Base-by-base conservation (phyloP, 2,329 filamentous ascomycete species). In the Epichloe brachyelytri region DNA sequence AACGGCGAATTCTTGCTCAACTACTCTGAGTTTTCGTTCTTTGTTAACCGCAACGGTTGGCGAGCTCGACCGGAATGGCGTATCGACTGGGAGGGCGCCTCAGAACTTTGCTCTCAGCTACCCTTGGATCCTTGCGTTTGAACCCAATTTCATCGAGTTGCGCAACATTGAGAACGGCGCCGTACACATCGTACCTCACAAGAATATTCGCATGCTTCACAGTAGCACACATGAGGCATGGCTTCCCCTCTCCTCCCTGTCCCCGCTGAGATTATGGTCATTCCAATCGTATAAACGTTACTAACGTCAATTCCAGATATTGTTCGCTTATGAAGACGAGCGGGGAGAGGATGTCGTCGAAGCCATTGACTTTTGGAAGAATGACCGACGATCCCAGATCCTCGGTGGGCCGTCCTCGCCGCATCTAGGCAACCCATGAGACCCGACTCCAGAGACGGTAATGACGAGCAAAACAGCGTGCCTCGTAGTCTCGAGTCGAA, bases 11-110 rank as follows among this genome's bases (percentile, higher is more conserved):
- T 98, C 75, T 69, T 98, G 59, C 82, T 98, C 56, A 97, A 96
- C 69, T 98, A 98, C 71, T 93, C 88, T 4, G 93, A 98, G 66
- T 98, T 96, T 69, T 95, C 88, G 12, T 98, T 98, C 79, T 98
- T 97, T 63, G 93, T 98, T 64, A 97, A 98, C 69, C 82, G 93
- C 61, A 97, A 98, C 66, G 93, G 93, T 38, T 98, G 93, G 93
- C 83, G 93, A 56, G 91, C 91, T 50, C 79, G 90, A 61, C 89
- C 90, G 5, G 93, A 98, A 68, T 98, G 93, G 93, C 84, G 86
- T 61, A 95, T 98, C 63, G 86, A 91, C 56, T 98, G 93, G 93
- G 93, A 98, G 71, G 51, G 87, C 82, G 43, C 93, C 93, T 40
- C 85, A 88, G 61, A 85, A 83, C 52, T 98, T 98, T 68, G 93